Percentiles rank a stretch among this genome's conserved stretches.
phyloP scores from a whole-genome alignment of 306 rosid species.

The Cicer yamashitae region DNA sequence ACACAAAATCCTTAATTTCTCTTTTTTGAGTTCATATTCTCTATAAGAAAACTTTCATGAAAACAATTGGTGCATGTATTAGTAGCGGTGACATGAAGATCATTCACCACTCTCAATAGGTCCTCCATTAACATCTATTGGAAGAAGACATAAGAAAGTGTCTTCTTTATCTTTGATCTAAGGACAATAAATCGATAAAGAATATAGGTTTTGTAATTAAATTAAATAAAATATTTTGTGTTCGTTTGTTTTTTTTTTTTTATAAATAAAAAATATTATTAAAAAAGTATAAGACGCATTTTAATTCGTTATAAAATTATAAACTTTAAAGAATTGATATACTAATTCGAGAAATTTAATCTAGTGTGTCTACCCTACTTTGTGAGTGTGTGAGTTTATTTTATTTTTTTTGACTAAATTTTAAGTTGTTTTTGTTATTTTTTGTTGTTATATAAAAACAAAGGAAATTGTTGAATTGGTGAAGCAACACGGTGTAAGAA shows the following conservation, averaged over 20 bases:
- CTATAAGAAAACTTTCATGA: slow-evolving; percentile 44
- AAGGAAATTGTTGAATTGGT: slow-evolving; percentile 74
- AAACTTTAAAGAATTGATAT: too few relatives aligned
- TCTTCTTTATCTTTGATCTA: slow-evolving; percentile 56
- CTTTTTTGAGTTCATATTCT: too few relatives aligned
- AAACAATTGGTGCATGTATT: slow-evolving; percentile 24
- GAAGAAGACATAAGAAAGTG: slow-evolving; percentile 55
- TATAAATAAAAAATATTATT: too few relatives aligned
- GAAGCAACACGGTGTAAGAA: slow-evolving; percentile 75
- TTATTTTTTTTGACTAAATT: neutral
- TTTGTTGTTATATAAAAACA: neutral
- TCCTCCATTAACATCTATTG: slow-evolving; percentile 64
- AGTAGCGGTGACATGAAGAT: neutral
- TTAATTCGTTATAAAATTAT: too few relatives aligned
- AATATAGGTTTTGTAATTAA: slow-evolving; percentile 67
- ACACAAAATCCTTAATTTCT: slow-evolving; percentile 39
- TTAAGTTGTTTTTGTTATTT: neutral
- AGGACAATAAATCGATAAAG: slow-evolving; percentile 92
- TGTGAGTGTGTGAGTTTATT: neutral
- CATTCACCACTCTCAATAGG: slow-evolving; percentile 39
- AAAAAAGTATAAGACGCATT: too few relatives aligned
- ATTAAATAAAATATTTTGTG: neutral
- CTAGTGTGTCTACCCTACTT: too few relatives aligned
- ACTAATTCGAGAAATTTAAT: too few relatives aligned
- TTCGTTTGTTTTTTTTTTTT: neutral